Base-by-base conservation (phyloP, 1,284 basidiomycete genomes). In the Sanghuangporus weigelae region DNA sequence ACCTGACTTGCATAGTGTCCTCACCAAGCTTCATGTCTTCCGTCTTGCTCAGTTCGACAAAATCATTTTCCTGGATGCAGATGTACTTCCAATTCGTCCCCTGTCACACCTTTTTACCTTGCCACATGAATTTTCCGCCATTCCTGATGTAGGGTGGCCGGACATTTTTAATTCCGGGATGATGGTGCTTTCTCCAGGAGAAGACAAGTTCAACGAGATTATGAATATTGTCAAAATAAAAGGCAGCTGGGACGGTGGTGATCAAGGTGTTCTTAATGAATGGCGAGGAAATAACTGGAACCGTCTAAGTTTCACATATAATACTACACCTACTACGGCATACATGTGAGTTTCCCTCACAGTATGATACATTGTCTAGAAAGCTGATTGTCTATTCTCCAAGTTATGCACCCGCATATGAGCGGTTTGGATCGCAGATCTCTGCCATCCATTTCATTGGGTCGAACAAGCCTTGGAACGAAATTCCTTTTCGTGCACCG, bases 141-240 rank as follows among this genome's bases (percentile, higher is more conserved):
- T 88, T 16, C 94, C 96, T 5, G 96, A 99, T 75, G 92, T 94
- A 36, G 96, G 96, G 68, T 99, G 96, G 96, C 96, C 96, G 46
- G 96, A 99, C 75, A 95, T 96, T 65, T 98, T 99, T 81, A 99
- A 98, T 75, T 96, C 95, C 26, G 96, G 96, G 48, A 87, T 98
- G 54, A 85, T 99, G 78, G 93, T 98, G 62, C 77, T 96, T 54
- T 83, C 83, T 48, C 96, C 96, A 0, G 86, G 88, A 1, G 81
- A 90, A 68, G 84, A 86, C 60, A 95, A 95, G 69, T 98, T 97
- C 74, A 79, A 84, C 1, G 83, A 88, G 56, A 80, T 98, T 59
- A 83, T 80, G 64, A 75, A 81, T 12, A 80, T 96, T 60, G 82
- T 92, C 60, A 84, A 85, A 65, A 77, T 82, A 7, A 89, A 89